Conservation (phyloP, 495 filamentous ascomycete species). For the Terfezia boudieri region DNA sequence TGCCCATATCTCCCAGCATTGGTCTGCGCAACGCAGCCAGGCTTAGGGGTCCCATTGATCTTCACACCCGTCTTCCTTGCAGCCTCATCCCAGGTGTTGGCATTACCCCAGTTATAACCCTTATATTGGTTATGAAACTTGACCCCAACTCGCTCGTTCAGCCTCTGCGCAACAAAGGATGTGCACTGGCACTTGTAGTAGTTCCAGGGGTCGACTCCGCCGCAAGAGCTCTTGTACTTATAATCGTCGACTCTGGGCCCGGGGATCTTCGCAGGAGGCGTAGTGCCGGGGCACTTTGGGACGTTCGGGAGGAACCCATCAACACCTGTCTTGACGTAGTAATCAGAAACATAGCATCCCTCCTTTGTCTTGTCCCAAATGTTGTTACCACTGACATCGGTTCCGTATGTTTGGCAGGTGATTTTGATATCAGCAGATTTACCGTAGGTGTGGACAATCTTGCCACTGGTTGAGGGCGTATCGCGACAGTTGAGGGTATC, state of each 20-base stretch:
- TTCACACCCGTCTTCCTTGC: conserved; percentile 6
- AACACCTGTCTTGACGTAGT: conserved; percentile 16
- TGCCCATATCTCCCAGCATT: conserved; percentile 9
- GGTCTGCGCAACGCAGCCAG: conserved; percentile 12
- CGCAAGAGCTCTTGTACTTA: conserved; percentile 10
- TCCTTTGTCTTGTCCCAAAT: conserved; percentile 19
- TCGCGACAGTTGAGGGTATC: conserved; percentile 15
- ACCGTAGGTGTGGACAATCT: conserved; percentile 9
- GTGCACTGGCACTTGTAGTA: conserved; percentile 17
- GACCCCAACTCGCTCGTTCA: conserved; percentile 13
- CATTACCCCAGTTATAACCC: conserved; percentile 14
- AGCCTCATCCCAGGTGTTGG: conserved; percentile 14
- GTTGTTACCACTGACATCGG: conserved; percentile 5
- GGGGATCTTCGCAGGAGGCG: conserved; percentile 3
- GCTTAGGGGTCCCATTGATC: conserved; percentile 12
- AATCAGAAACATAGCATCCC: conserved; percentile 13
- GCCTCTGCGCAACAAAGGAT: conserved; percentile 13
- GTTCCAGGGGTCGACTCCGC: conserved; percentile 10
- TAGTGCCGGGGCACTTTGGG: conserved; percentile 2
- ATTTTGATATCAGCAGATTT: conserved; percentile 11
- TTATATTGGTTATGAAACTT: conserved; percentile 16
- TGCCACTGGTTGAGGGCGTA: conserved; percentile 11
- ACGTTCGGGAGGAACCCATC: conserved; percentile 2
- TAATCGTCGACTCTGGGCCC: conserved; percentile 14
- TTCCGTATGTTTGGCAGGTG: conserved; percentile 14